Evolutionary conservation across 2,329 filamentous ascomycete genomes (phyloP).

Genomic region (Clonostachys byssicola): DNA sequence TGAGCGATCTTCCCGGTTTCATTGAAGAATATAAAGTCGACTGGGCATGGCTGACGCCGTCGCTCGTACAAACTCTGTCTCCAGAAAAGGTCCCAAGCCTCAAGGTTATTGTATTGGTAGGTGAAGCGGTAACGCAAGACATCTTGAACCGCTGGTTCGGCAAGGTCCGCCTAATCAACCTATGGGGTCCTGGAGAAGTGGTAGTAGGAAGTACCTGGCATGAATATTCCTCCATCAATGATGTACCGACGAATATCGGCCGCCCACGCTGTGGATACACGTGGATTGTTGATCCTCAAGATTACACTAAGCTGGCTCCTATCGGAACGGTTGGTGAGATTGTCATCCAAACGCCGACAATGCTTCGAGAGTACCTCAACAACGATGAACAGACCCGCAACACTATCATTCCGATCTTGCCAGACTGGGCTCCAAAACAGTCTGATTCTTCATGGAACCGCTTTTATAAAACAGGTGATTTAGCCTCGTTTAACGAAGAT

Average conservation of each 20-base stretch:
- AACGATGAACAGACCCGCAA: slow-evolving; percentile 15
- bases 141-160: slow-evolving; percentile 5
- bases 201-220: slow-evolving; percentile 3
- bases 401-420: background rate
- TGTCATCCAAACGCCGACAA: slow-evolving; percentile 18
- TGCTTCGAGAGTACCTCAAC: slow-evolving; percentile 43
- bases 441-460: background rate
- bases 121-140: slow-evolving; percentile 5
- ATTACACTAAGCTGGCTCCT: slow-evolving; percentile 9
- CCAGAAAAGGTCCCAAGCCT: slow-evolving; percentile 1
- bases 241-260: slow-evolving; percentile 1
- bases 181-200: slow-evolving; percentile 4
- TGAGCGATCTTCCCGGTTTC: slow-evolving; percentile 12
- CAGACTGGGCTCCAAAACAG: background rate
- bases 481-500: slow-evolving; percentile 6
- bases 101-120: slow-evolving; percentile 2
- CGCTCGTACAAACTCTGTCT: background rate
- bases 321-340: slow-evolving; percentile 18
- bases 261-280: background rate
- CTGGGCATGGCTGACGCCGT: slow-evolving; percentile 9
- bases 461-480: slow-evolving; percentile 8
- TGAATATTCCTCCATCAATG: background rate
- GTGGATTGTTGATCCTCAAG: slow-evolving; percentile 10
- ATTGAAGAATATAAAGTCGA: slow-evolving; percentile 9
- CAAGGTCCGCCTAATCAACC: slow-evolving; percentile 3